Conservation (phyloP, 257 asterid species). For the Solanum dulcamara region DNA sequence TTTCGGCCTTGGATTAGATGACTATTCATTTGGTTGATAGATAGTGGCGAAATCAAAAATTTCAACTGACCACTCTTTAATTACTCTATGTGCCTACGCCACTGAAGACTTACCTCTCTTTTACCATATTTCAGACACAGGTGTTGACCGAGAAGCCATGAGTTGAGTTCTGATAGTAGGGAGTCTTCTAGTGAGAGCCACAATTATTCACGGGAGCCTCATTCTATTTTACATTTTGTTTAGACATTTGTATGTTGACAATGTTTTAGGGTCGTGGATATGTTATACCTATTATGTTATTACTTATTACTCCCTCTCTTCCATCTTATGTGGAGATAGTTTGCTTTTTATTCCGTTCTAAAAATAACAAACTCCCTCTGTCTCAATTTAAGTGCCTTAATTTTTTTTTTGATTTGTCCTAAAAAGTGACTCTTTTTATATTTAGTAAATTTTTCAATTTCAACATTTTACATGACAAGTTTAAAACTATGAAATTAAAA, state of each 20-base stretch:
- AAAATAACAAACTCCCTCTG: too few species aligned
- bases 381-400: too few species aligned
- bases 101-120: neutral
- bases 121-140: neutral
- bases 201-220: neutral
- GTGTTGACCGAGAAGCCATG: neutral
- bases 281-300: too few species aligned
- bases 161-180: neutral
- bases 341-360: too few species aligned
- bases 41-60: neutral
- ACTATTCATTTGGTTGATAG: neutral
- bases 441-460: too few species aligned
- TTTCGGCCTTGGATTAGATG: neutral
- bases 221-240: neutral
- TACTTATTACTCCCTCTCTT: neutral
- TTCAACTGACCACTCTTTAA: neutral
- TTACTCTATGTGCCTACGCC: neutral
- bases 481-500: too few species aligned
- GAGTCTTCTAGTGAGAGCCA: neutral
- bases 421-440: too few species aligned
- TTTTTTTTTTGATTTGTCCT: too few species aligned
- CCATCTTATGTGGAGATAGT: too few species aligned
- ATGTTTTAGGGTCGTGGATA: neutral
- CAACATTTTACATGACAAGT: too few species aligned
- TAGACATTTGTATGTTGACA: neutral